Evolutionary conservation across 192 early-diverging fungal genomes (phyloP), one percentile per base, ranked within the genome.

Genomic region (Mortierella hygrophila): DNA sequence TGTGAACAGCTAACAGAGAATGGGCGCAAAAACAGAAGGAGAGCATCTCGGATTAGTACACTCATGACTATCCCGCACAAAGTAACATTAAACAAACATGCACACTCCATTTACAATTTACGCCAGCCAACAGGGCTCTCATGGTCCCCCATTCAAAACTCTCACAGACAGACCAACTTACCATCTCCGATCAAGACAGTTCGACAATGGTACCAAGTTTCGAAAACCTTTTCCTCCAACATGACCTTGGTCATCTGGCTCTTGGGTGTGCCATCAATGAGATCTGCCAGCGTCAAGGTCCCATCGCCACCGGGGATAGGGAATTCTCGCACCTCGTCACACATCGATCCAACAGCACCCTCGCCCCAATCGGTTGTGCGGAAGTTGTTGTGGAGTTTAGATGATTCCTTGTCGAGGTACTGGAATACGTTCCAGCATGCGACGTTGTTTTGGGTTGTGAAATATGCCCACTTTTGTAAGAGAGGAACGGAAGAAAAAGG

Each of bases 161-260:
- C n/a, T n/a, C 21, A 16, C 23, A 23, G 29, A 26, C 42, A 40
- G 16, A 37, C 18, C 9, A 68, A 41, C 78, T 74, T 60, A 80
- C 78, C 78, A 40, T 80, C 78, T 38, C 78, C 78, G 37, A 80
- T 65, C 42, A 80, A 35, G 32, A 74, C 78, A 68, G 55, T 80
- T 15, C 78, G 70, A 3, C 78, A 71, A 23, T 35, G 29, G 72
- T 72, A 32, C 78, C 78, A 80, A 29, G 78, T 80, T 10, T 80
- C 72, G 38, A 80, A 80, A 16, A 80, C 42, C 40, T 80, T 80
- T 32, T 80, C 78, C 7, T 80, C 78, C n/a, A 80, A 60, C 13
- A 32, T 46, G 42, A 80, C 78, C 44, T 80, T 80, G 42, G 49
- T 65, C 40, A 80, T 80, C 21, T 68, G 72, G 15, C 41, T 49